These are phyloP conservation scores for Blastobotrys petasosporus DNA, from an alignment of 1,139 yeast genomes.

Conservation along the genomic window DNA sequence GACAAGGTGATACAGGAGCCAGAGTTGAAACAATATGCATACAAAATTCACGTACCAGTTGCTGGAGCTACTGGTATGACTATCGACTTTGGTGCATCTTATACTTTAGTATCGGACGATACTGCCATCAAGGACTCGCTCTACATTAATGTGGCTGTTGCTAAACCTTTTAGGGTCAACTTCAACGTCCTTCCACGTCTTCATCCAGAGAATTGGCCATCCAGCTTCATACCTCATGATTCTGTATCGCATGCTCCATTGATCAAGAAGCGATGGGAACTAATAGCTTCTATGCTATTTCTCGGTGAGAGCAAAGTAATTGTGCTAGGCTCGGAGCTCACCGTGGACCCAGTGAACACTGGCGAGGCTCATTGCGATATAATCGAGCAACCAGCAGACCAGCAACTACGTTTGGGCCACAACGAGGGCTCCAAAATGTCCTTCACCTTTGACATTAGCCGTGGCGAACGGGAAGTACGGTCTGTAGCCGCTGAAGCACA, in stretches of 20 bases:
- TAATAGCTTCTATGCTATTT: slow-evolving; percentile 24
- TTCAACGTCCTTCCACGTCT: slow-evolving; percentile 32
- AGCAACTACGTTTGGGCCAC: slow-evolving; percentile 19
- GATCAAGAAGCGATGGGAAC: slow-evolving; percentile 30
- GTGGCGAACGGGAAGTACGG: slow-evolving; percentile 26
- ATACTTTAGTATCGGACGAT: slow-evolving; percentile 21
- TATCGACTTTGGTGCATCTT: slow-evolving; percentile 26
- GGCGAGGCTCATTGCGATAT: slow-evolving; percentile 21
- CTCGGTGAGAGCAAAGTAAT: slow-evolving; percentile 24
- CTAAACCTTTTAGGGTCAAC: slow-evolving; percentile 31
- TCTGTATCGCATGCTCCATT: slow-evolving; percentile 21
- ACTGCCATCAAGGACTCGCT: slow-evolving; percentile 26
- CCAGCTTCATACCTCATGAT: slow-evolving; percentile 28
- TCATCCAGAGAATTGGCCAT: slow-evolving; percentile 34
- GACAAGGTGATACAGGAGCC: not conserved
- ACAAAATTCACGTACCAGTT: slow-evolving; percentile 21
- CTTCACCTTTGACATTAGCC: slow-evolving; percentile 26
- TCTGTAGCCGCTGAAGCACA: slow-evolving; percentile 31
- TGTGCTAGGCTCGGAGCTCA: slow-evolving; percentile 21
- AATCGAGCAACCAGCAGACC: slow-evolving; percentile 13
- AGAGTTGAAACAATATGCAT: slow-evolving; percentile 7
- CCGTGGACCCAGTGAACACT: slow-evolving; percentile 14
- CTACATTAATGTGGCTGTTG: slow-evolving; percentile 25
- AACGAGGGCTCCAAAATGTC: slow-evolving; percentile 25
- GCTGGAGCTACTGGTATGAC: slow-evolving; percentile 20